These are phyloP conservation scores for Phymatotrichopsis omnivora DNA, from an alignment of 2,329 filamentous ascomycete genomes.

Conservation along the genomic window DNA sequence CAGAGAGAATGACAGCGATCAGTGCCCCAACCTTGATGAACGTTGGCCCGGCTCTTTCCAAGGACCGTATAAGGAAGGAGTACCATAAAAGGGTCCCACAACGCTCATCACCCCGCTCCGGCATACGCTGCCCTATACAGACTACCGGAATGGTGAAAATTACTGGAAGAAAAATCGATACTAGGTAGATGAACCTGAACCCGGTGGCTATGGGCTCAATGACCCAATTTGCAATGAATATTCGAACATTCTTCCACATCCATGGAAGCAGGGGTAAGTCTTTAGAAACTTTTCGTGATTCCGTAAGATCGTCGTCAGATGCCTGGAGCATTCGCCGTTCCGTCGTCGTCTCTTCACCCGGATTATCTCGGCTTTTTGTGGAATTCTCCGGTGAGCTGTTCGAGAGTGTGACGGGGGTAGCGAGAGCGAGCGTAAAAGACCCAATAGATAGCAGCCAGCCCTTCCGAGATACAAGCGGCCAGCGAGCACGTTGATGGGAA, in stretches of 20 bases:
- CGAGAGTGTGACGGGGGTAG: conserved; percentile 10
- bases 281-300: conserved; percentile 5
- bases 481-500: conserved; percentile 4
- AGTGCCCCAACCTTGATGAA: conserved; percentile 72
- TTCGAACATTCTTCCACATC: neutral
- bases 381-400: neutral
- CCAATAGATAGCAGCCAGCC: conserved; percentile 11
- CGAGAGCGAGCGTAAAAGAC: conserved; percentile 8
- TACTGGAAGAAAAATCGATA: conserved; percentile 84
- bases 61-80: conserved; percentile 68
- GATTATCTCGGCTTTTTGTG: neutral
- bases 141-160: conserved; percentile 67
- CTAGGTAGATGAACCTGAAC: conserved; percentile 75
- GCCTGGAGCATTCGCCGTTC: conserved; percentile 26
- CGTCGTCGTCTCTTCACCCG: conserved; percentile 13
- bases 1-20: no score
- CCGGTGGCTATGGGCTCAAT: conserved; percentile 75
- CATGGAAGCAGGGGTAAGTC: conserved; percentile 10
- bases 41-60: conserved; percentile 88
- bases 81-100: conserved; percentile 92
- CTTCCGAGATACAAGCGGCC: conserved; percentile 3
- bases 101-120: conserved; percentile 61
- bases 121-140: conserved; percentile 61
- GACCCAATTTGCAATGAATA: conserved; percentile 23
- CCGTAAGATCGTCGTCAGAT: conserved; percentile 21